These are phyloP conservation scores for Pestalotiopsis fici DNA, from an alignment of 2,329 filamentous ascomycete genomes.

Conservation along the genomic window DNA sequence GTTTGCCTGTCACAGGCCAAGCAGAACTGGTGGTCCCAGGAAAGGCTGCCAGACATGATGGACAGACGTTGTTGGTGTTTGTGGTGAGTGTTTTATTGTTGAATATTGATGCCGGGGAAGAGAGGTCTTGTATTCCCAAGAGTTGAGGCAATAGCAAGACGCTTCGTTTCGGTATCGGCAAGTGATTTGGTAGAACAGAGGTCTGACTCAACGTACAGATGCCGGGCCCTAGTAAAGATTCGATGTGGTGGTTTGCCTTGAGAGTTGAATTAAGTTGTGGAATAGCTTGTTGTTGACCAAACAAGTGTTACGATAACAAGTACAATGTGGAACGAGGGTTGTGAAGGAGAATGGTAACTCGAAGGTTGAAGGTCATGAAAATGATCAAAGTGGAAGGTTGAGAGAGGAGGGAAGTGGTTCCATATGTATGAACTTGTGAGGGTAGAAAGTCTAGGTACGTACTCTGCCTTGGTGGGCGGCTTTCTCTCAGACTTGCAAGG, in stretches of 20 bases:
- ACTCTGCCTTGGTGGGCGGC: background rate
- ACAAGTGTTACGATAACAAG: background rate
- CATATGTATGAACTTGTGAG: conserved; percentile 7
- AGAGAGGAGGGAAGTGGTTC: conserved; percentile 9
- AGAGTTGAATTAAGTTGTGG: background rate
- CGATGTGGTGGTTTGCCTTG: background rate
- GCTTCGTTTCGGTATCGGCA: background rate
- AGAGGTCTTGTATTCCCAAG: background rate
- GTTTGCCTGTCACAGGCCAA: conserved; percentile 91
- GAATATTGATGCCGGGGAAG: too few species aligned
- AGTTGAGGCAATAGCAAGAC: background rate
- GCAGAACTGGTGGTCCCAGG: conserved; percentile 90
- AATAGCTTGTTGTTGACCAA: background rate
- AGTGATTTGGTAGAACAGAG: background rate
- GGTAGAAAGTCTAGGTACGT: background rate
- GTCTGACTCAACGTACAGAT: background rate
- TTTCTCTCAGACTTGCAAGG: background rate
- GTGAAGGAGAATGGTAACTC: background rate
- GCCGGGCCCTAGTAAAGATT: background rate
- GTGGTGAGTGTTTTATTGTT: background rate
- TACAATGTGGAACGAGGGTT: background rate
- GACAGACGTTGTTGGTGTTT: background rate
- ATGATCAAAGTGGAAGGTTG: background rate
- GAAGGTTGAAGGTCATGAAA: background rate
- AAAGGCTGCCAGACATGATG: conserved; percentile 56